phyloP scores from a whole-genome alignment of 495 filamentous ascomycete genomes.

The Eremomyces bilateralis region DNA sequence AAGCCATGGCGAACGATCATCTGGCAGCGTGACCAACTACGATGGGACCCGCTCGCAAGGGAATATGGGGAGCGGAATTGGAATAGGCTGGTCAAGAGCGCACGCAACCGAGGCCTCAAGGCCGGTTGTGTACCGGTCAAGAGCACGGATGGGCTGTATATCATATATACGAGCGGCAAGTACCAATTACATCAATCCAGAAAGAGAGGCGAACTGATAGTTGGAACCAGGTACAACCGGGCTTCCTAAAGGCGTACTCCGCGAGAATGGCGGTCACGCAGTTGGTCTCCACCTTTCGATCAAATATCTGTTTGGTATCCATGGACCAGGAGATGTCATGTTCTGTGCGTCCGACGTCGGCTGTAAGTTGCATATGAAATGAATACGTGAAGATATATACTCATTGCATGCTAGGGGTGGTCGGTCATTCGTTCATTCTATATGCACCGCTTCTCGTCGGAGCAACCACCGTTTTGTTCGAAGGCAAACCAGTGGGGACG shows the following conservation, averaged over 20 bases:
- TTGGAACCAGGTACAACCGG: conserved; percentile 48
- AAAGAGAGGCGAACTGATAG: no score
- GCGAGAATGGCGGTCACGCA: conserved; percentile 69
- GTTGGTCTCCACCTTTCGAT: conserved; percentile 68
- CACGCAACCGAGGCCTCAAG: conserved; percentile 36
- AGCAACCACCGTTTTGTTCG: conserved; percentile 71
- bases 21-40: conserved; percentile 58
- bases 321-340: conserved; percentile 63
- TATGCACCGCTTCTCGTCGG: conserved; percentile 70
- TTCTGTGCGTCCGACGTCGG: conserved; percentile 40
- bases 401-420: neutral
- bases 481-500: conserved; percentile 82
- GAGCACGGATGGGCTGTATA: conserved; percentile 60
- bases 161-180: conserved; percentile 65
- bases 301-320: conserved; percentile 55
- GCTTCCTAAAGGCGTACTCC: conserved; percentile 67
- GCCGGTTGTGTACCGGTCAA: conserved; percentile 53
- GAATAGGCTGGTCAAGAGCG: conserved; percentile 52
- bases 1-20: conserved; percentile 35
- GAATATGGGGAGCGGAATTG: conserved; percentile 50
- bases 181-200: neutral
- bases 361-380: conserved; percentile 23
- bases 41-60: conserved; percentile 46
- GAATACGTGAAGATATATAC: conserved; percentile 5
- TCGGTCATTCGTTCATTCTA: conserved; percentile 60